phyloP scores from a whole-genome alignment of 2,329 filamentous ascomycete species.

The Hawksworthiomyces lignivorus region DNA sequence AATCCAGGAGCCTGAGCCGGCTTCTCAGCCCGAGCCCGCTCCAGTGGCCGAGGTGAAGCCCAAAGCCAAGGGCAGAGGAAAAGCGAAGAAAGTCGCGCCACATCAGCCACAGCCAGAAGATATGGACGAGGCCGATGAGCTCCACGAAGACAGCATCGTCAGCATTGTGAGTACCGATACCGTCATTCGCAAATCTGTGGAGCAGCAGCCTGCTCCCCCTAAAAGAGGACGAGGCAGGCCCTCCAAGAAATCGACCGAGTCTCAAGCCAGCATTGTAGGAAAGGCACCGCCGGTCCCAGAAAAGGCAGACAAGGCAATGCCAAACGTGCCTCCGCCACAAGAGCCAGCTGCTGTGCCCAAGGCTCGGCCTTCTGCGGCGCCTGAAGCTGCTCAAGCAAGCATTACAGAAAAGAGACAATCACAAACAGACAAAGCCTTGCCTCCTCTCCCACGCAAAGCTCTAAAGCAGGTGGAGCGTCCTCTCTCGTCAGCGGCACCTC shows the following conservation, averaged over 20 bases:
- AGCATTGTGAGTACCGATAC: slow-evolving; percentile 18
- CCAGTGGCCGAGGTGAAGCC: slow-evolving; percentile 5
- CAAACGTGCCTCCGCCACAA: background rate
- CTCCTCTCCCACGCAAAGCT: slow-evolving; percentile 18
- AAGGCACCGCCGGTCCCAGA: background rate
- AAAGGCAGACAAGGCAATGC: no score
- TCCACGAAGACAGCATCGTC: slow-evolving; percentile 18
- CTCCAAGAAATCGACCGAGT: slow-evolving; percentile 22
- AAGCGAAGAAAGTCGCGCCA: slow-evolving; percentile 1
- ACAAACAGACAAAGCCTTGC: slow-evolving; percentile 21
- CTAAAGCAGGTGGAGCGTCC: slow-evolving; percentile 11
- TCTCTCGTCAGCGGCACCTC: no score
- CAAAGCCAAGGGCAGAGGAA: slow-evolving; percentile 5
- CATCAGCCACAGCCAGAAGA: background rate
- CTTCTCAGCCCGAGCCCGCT: slow-evolving; percentile 1
- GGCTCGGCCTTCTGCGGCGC: no score
- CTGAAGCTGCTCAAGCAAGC: no score
- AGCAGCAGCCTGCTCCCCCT: slow-evolving; percentile 6
- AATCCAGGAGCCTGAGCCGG: background rate
- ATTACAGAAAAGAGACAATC: background rate
- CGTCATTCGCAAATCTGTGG: slow-evolving; percentile 15
- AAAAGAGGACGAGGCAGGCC: slow-evolving; percentile 26
- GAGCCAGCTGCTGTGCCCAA: no score
- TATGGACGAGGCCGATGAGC: slow-evolving; percentile 10
- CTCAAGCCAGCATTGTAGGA: background rate